phyloP scores from a whole-genome alignment of 306 rosid genomes.

The Hippophae tibetana region DNA sequence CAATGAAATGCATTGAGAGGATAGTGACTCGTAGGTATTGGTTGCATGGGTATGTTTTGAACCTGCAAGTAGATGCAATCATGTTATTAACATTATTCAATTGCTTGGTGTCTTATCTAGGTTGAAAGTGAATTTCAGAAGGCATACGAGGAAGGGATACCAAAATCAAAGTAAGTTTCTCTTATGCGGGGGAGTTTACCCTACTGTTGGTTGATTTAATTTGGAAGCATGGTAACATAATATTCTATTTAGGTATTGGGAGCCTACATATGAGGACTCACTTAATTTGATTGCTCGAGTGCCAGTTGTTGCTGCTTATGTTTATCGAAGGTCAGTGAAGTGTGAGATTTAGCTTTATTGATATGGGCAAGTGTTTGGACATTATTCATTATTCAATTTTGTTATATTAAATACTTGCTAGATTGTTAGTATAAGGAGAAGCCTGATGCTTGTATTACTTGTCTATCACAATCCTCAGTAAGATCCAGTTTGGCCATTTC shows the following conservation, averaged over 20 bases:
- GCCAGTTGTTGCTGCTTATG: constrained; percentile 83
- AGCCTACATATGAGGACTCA: constrained; percentile 92
- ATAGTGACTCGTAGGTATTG: not conserved
- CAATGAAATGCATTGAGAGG: not conserved
- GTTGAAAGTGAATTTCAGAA: constrained; percentile 89
- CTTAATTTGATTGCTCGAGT: constrained; percentile 83
- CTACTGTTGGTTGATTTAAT: constrained; percentile 16
- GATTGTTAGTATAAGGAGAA: not conserved
- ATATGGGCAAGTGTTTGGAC: not conserved
- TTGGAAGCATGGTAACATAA: constrained; percentile 7
- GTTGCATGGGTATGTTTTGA: not conserved
- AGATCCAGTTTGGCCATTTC: not conserved
- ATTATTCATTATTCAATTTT: constrained; percentile 6
- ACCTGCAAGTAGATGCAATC: constrained; percentile 2
- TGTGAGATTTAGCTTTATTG: constrained; percentile 1
- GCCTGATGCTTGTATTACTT: not conserved
- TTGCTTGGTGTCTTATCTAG: constrained; percentile 34
- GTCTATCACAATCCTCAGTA: not conserved
- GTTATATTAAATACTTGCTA: not conserved
- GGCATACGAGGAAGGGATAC: constrained; percentile 78
- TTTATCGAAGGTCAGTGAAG: constrained; percentile 71
- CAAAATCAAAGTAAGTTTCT: constrained; percentile 52
- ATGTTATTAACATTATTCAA: constrained; percentile 5
- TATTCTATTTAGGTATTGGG: constrained; percentile 72
- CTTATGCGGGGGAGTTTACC: not conserved